Percentiles rank a stretch among this genome's conserved stretches.
These are phyloP conservation scores for Aspergillus sclerotialis DNA, from an alignment of 2,329 filamentous ascomycete genomes.

Conservation along the genomic window DNA sequence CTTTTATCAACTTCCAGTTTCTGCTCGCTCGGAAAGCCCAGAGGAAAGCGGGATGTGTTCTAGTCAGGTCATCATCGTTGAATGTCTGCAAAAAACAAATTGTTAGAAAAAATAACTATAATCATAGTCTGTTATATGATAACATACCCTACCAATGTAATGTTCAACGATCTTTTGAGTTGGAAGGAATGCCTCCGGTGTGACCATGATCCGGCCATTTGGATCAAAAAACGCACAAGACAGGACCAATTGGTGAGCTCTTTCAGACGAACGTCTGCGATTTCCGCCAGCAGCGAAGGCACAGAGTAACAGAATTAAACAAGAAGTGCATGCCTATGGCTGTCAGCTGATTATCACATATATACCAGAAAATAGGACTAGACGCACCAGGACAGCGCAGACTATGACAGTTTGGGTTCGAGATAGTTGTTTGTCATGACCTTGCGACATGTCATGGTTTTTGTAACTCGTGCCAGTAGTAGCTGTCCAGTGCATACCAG, in stretches of 20 bases:
- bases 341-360: conserved; percentile 7
- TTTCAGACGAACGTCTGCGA: conserved; percentile 48
- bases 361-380: neutral
- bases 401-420: conserved; percentile 65
- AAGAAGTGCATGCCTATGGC: conserved; percentile 53
- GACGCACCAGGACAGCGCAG: conserved; percentile 61
- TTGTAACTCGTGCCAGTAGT: conserved; percentile 63
- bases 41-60: conserved; percentile 71
- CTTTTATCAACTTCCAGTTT: conserved; percentile 65
- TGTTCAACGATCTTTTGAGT: conserved; percentile 68
- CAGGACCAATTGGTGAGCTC: conserved; percentile 55
- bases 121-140: neutral
- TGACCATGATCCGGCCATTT: conserved; percentile 40
- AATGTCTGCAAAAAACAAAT: conserved; percentile 36
- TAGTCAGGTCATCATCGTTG: conserved; percentile 67
- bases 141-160: conserved; percentile 57
- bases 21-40: conserved; percentile 80
- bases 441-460: conserved; percentile 42
- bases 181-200: conserved; percentile 37
- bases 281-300: conserved; percentile 49
- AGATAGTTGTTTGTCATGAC: conserved; percentile 39
- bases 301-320: conserved; percentile 51
- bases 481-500: conserved; percentile 83
- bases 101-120: conserved; percentile 1
- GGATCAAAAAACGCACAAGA: conserved; percentile 39